Evolutionary conservation across 2,329 filamentous ascomycete genomes (phyloP), one percentile per base, ranked within the genome.

Genomic region (Sclerotinia sclerotiorum): DNA sequence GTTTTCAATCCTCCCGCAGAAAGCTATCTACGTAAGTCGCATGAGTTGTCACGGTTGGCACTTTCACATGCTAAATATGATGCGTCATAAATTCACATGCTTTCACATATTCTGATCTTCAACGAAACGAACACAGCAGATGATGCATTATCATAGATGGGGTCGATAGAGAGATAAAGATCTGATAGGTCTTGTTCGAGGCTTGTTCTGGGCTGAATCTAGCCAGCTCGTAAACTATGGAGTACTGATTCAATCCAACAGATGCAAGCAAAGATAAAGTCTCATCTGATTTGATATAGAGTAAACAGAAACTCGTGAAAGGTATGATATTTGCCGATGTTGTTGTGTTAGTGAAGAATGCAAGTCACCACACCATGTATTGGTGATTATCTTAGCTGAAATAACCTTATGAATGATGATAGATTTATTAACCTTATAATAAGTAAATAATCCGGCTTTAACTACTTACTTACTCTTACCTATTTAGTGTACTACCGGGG

Each of bases 41-140:
- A n/a, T 7, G 27, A 44, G 24, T 8, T 13, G 19, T 27, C n/a
- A 42, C 17, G 17, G 17, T 32, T 65, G 19, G 27, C 3, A n/a
- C 15, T 49, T 56, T 58, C 64, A 60, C 52, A 66, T 58, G 52
- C 29, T 35, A 24, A 66, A 42, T 66, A 19, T 35, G 11, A 44
- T 42, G 46, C 15, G n/a, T 19, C n/a, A 51, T 27, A 27, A 51
- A 21, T 51, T 27, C 60, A 51, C 60, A 63, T 39, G 60, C 29
- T 51, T 49, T 17, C 13, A 24, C 6, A 35, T 44, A 17, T 35
- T 62, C 15, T 10, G 7, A 51, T 62, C 44, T 62, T 62, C 58
- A 24, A 8, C 46, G 15, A 24, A 24, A 8, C 46, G 15, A 24
- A 2, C n/a, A 32, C 13, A 39, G 46, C 46, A 62, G 60, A 35